phyloP scores from a whole-genome alignment of 2,329 filamentous ascomycete genomes.

The Calonectria crousiana region DNA sequence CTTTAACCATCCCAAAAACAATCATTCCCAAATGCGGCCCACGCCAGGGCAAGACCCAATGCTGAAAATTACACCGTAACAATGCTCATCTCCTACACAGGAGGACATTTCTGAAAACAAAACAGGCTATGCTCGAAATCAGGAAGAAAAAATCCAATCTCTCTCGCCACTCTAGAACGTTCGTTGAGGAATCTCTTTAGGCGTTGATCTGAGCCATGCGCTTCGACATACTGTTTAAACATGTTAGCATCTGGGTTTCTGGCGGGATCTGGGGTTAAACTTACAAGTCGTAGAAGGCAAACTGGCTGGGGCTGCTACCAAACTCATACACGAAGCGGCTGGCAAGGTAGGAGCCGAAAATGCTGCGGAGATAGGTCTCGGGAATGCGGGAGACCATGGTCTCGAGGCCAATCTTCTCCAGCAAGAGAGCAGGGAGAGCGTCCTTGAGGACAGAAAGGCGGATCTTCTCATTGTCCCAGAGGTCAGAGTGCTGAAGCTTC shows the following conservation, averaged over 20 bases:
- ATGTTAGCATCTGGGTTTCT: slow-evolving; percentile 46
- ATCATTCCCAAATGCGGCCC: slow-evolving; percentile 36
- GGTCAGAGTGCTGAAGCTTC: slow-evolving; percentile 91
- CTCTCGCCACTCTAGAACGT: slow-evolving; percentile 32
- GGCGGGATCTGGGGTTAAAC: slow-evolving; percentile 53
- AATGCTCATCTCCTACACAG: slow-evolving; percentile 39
- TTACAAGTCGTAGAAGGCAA: slow-evolving; percentile 99
- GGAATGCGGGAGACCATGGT: slow-evolving; percentile 89
- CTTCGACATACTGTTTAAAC: slow-evolving; percentile 70
- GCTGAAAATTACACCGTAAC: slow-evolving; percentile 42
- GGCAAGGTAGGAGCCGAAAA: slow-evolving; percentile 96
- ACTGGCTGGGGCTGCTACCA: slow-evolving; percentile 92
- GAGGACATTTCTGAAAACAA: slow-evolving; percentile 32
- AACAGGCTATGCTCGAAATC: slow-evolving; percentile 43
- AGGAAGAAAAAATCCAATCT: slow-evolving; percentile 28
- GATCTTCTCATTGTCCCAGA: slow-evolving; percentile 88
- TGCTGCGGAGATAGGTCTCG: slow-evolving; percentile 90
- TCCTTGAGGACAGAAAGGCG: slow-evolving; percentile 83
- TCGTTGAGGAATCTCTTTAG: slow-evolving; percentile 27
- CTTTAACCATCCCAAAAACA: slow-evolving; percentile 41
- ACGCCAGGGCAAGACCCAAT: slow-evolving; percentile 42
- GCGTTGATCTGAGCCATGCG: slow-evolving; percentile 64
- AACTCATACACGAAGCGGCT: slow-evolving; percentile 97
- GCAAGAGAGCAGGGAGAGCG: slow-evolving; percentile 84
- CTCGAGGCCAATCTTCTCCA: slow-evolving; percentile 92